Conservation (phyloP, 306 rosid genomes). For the Oxytropis ochrocephala region DNA sequence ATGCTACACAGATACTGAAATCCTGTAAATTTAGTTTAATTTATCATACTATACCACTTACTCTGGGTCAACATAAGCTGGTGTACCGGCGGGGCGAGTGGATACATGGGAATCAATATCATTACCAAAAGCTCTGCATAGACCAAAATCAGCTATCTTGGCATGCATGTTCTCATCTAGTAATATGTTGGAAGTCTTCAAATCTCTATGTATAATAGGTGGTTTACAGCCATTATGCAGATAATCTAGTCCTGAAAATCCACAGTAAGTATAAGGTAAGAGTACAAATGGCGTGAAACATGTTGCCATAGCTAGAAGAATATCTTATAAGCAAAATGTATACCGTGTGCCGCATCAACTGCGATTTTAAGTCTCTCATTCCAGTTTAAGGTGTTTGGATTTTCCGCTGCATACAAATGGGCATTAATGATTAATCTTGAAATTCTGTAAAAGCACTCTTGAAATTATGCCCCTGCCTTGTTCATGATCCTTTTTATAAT, state of each 20-base stretch:
- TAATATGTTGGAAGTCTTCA: slow-evolving; percentile 54
- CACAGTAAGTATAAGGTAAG: not conserved
- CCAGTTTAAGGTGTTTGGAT: not conserved
- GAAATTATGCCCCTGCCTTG: not conserved
- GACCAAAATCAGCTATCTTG: slow-evolving; percentile 47
- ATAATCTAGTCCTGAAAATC: slow-evolving; percentile 29
- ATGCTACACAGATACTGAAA: not conserved
- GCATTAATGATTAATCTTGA: not conserved
- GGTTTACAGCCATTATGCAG: slow-evolving; percentile 37
- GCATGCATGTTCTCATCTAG: slow-evolving; percentile 29
- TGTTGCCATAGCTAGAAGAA: not conserved
- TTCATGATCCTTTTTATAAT: not conserved
- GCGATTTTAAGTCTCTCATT: slow-evolving; percentile 9
- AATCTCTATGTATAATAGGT: slow-evolving; percentile 39
- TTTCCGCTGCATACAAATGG: not conserved
- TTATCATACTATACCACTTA: slow-evolving; percentile 4
- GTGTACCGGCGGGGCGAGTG: slow-evolving; percentile 32
- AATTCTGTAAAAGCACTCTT: not conserved
- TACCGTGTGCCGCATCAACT: slow-evolving; percentile 15
- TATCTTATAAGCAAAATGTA: not conserved
- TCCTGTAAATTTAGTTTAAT: not conserved
- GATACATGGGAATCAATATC: slow-evolving; percentile 27
- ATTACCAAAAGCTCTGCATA: slow-evolving; percentile 26
- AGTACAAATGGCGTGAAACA: not conserved
- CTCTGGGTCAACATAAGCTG: slow-evolving; percentile 47